phyloP scores from a whole-genome alignment of 306 rosid genomes.

The Lupinus albus region DNA sequence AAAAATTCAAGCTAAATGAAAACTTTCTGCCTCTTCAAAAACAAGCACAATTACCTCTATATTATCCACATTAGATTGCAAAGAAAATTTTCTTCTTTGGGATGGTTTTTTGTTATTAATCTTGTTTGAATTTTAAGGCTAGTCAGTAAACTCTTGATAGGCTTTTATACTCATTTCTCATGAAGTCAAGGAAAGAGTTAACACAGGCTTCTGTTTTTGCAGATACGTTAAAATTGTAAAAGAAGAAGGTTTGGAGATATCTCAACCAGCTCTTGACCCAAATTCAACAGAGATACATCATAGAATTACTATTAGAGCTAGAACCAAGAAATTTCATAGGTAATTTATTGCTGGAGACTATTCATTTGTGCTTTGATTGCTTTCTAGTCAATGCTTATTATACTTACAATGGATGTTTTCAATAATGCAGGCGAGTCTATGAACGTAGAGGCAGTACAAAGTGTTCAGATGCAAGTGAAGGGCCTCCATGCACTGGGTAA shows the following conservation, averaged over 20 bases:
- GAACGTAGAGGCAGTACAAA: conserved; percentile 79
- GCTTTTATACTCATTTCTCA: conserved; percentile 4
- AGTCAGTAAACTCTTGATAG: not conserved
- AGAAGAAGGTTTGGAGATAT: conserved; percentile 83
- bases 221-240: conserved; percentile 77
- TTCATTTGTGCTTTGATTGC: not conserved
- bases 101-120: conserved; percentile 15
- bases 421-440: conserved; percentile 76
- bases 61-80: not conserved
- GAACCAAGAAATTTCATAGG: conserved; percentile 86
- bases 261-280: conserved; percentile 97
- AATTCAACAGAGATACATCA: conserved; percentile 95
- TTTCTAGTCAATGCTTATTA: not conserved
- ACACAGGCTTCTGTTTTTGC: conserved; percentile 38
- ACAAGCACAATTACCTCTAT: not conserved
- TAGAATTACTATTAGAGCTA: conserved; percentile 83
- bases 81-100: not conserved
- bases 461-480: conserved; percentile 89
- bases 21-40: conserved; percentile 12
- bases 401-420: conserved; percentile 34
- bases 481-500: conserved; percentile 98
- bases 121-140: conserved; percentile 19
- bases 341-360: conserved; percentile 34
- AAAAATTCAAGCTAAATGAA: conserved; percentile 16
- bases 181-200: not conserved